phyloP scores from a whole-genome alignment of 192 early-diverging fungal species.

The Mortierella alpina region DNA sequence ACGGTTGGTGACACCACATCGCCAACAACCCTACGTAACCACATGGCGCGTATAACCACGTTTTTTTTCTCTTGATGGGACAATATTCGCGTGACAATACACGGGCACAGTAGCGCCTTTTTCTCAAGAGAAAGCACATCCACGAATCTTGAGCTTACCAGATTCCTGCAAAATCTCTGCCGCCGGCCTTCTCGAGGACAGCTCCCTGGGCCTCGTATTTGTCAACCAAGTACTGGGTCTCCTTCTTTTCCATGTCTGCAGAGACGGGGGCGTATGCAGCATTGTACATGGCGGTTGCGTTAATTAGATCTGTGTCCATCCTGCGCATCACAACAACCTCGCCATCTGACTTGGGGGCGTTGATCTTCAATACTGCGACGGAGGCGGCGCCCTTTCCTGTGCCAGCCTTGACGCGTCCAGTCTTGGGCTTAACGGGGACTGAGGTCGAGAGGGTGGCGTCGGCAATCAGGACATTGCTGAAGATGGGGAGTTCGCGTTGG shows the following conservation, averaged over 20 bases:
- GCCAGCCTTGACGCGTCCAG: conserved; percentile 37
- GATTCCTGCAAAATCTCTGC: conserved; percentile 17
- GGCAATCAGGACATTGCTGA: conserved; percentile 26
- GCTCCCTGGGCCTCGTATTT: conserved; percentile 21
- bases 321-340: conserved; percentile 38
- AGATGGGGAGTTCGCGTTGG: conserved; percentile 34
- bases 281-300: conserved; percentile 28
- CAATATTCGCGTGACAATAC: too few species aligned
- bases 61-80: too few species aligned
- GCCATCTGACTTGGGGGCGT: conserved; percentile 23
- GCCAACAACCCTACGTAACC: too few species aligned
- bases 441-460: conserved; percentile 7
- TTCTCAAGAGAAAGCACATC: neutral
- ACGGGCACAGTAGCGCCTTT: neutral
- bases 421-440: conserved; percentile 19
- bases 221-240: conserved; percentile 1
- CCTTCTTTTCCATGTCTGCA: conserved; percentile 7
- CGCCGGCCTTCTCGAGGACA: conserved; percentile 18
- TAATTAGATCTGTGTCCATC: conserved; percentile 33
- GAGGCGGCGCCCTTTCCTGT: neutral
- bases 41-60: too few species aligned
- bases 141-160: conserved; percentile 15
- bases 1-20: too few species aligned
- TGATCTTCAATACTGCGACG: conserved; percentile 28
- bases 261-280: conserved; percentile 29